These are phyloP conservation scores for Saprolegnia parasitica DNA, from an alignment of 352 stramenopile species.

Conservation along the genomic window DNA sequence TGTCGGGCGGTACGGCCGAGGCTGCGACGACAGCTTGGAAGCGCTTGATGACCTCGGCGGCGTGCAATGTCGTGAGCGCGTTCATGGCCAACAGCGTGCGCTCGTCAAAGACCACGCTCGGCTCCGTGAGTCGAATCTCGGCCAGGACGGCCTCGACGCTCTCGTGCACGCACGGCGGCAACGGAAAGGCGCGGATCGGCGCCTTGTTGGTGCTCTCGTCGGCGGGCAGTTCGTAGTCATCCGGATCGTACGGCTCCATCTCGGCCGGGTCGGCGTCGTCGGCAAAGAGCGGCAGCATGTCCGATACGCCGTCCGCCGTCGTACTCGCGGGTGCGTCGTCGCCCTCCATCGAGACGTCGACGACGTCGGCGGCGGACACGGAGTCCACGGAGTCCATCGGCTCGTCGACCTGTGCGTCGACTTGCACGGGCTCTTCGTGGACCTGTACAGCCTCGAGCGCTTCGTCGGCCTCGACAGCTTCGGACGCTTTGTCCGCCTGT, in stretches of 20 bases:
- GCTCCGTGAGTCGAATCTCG: background rate
- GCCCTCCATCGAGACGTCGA: background rate
- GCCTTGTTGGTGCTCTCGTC: background rate
- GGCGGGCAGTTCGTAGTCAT: slow-evolving; percentile 4
- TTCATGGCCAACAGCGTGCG: slow-evolving; percentile 4
- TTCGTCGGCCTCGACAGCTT: too few species aligned
- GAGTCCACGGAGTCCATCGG: too few species aligned
- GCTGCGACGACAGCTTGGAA: background rate
- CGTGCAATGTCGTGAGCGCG: background rate
- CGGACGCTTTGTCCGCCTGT: too few species aligned
- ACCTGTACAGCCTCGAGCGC: too few species aligned
- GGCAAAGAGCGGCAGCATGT: background rate
- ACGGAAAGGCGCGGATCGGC: background rate
- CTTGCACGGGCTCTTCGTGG: too few species aligned
- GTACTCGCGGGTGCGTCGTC: background rate
- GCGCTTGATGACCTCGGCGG: background rate
- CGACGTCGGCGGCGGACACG: too few species aligned
- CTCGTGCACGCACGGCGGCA: slow-evolving; percentile 5
- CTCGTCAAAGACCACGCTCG: slow-evolving; percentile 14
- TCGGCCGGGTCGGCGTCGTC: background rate
- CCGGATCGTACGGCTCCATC: slow-evolving; percentile 13
- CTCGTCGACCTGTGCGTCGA: too few species aligned
- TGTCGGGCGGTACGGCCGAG: slow-evolving; percentile 8
- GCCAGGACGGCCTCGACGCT: slow-evolving; percentile 10
- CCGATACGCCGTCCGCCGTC: background rate